Evolutionary conservation across 2,329 filamentous ascomycete species (phyloP).

Genomic region (Davidsoniella eucalypti): DNA sequence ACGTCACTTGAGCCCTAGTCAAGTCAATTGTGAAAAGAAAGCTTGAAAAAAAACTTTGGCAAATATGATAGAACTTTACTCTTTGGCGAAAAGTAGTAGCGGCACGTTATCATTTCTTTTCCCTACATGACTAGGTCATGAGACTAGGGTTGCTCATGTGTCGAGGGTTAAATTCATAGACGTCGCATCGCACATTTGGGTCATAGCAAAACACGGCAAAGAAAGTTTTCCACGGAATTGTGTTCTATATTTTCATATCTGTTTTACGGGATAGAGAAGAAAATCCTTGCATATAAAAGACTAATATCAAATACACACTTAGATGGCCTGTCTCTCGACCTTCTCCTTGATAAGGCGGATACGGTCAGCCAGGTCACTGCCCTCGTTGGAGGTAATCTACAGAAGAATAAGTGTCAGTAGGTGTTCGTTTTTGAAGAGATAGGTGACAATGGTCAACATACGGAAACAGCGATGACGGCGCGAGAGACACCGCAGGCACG

Average conservation of each 20-base stretch:
- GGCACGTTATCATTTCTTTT: neutral
- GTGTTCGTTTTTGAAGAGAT: neutral
- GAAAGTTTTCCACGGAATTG: conserved; percentile 2
- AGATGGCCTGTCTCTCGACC: conserved; percentile 91
- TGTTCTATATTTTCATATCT: conserved; percentile 8
- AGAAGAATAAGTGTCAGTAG: neutral
- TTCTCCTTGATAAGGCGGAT: conserved; percentile 85
- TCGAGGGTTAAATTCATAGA: neutral
- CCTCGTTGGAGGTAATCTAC: conserved; percentile 77
- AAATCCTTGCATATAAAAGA: neutral
- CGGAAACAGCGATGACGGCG: conserved; percentile 64
- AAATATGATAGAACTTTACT: too few species aligned
- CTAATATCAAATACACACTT: conserved; percentile 20
- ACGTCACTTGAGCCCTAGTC: too few species aligned
- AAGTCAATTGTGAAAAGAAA: too few species aligned
- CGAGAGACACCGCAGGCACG: conserved; percentile 80
- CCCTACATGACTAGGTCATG: neutral
- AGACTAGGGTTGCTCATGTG: neutral
- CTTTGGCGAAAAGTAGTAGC: neutral
- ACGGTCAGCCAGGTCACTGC: conserved; percentile 70
- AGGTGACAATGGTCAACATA: neutral
- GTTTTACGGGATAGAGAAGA: neutral
- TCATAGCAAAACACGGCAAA: neutral
- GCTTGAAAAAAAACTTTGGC: too few species aligned
- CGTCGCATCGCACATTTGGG: neutral